phyloP scores from a whole-genome alignment of 441 rosid genomes.

The Melastoma candidum region DNA sequence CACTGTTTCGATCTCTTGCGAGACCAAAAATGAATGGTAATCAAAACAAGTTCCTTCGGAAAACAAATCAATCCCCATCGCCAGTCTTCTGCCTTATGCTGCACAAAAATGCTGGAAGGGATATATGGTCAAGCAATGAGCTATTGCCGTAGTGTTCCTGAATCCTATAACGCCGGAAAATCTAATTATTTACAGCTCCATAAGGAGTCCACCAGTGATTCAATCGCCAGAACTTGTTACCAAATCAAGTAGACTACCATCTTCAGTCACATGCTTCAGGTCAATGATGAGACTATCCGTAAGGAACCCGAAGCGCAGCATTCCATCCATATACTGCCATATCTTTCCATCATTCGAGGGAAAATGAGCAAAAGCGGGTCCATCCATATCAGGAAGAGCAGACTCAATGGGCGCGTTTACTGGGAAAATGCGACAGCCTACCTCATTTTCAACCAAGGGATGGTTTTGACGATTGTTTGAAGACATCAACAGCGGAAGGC shows the following conservation, averaged over 20 bases:
- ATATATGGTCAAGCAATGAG: no score
- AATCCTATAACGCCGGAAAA: no score
- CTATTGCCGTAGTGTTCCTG: no score
- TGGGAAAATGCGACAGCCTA: background rate
- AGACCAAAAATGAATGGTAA: no score
- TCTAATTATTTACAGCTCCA: no score
- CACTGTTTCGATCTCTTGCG: no score
- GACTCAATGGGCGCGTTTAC: constrained; percentile 3
- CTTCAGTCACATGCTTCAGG: constrained; percentile 47
- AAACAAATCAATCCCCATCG: no score
- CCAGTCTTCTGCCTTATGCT: no score
- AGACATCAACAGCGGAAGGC: constrained; percentile 17
- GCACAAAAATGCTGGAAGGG: no score
- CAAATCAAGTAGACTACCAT: constrained; percentile 49
- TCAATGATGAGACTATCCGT: constrained; percentile 52
- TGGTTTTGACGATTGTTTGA: constrained; percentile 27
- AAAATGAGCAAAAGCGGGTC: constrained; percentile 22
- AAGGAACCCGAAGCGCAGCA: constrained; percentile 80
- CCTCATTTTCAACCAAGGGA: constrained; percentile 5
- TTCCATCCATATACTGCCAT: constrained; percentile 68
- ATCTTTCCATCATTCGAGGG: constrained; percentile 63
- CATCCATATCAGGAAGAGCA: constrained; percentile 30
- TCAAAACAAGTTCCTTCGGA: no score
- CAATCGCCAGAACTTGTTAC: no score
- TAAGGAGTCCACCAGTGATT: no score